These are phyloP conservation scores for Boletus pseudo-olivaceus DNA, from an alignment of 768 basidiomycete species.

Conservation along the genomic window DNA sequence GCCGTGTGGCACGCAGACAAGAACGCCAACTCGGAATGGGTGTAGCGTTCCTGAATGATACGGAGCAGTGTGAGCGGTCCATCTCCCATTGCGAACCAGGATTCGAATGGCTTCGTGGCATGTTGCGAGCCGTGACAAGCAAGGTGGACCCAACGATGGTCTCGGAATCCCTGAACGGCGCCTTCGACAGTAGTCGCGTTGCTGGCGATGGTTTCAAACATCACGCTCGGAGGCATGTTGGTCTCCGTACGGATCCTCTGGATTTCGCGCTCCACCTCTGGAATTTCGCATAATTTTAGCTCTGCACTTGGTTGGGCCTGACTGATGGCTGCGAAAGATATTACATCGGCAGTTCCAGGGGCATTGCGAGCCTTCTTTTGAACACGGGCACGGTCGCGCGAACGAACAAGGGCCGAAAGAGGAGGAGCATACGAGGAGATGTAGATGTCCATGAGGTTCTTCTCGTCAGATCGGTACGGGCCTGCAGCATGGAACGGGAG, in stretches of 20 bases:
- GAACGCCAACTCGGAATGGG: slow-evolving; percentile 27
- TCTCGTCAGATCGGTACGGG: slow-evolving; percentile 16
- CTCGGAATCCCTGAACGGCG: not conserved
- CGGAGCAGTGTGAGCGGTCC: slow-evolving; percentile 20
- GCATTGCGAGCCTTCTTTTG: not conserved
- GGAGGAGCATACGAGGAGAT: slow-evolving; percentile 36
- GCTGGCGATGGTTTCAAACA: not conserved
- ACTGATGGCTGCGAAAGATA: slow-evolving; percentile 17
- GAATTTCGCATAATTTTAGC: not conserved
- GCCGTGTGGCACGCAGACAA: slow-evolving; percentile 36
- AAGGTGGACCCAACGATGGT: slow-evolving; percentile 26
- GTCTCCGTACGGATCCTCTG: not conserved
- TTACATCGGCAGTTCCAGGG: not conserved
- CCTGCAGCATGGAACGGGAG: slow-evolving; percentile 35
- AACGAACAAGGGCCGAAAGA: slow-evolving; percentile 26
- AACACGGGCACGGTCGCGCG: slow-evolving; percentile 8
- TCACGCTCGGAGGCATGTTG: not conserved
- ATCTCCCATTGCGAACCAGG: slow-evolving; percentile 26
- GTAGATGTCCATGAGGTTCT: slow-evolving; percentile 15
- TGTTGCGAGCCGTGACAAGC: slow-evolving; percentile 30
- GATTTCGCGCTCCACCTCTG: not conserved
- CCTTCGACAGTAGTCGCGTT: not conserved
- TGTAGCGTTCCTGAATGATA: slow-evolving; percentile 11
- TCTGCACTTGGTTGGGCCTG: slow-evolving; percentile 9
- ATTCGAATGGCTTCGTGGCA: slow-evolving; percentile 21